Evolutionary conservation across 129 eudicot genomes (phyloP), one percentile per base, ranked within the genome.

Genomic region (Solidago caesia): DNA sequence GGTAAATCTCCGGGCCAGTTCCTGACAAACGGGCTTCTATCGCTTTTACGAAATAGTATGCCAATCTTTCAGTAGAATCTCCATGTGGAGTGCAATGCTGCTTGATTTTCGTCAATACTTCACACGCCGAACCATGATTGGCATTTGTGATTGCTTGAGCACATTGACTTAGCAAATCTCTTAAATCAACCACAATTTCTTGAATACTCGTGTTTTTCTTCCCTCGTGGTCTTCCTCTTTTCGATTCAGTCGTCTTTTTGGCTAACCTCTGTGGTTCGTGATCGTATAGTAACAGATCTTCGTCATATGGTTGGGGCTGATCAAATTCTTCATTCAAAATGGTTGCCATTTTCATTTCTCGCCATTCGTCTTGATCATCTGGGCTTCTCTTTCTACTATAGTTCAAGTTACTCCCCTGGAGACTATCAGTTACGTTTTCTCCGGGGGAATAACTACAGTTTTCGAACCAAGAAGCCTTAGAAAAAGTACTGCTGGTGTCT

Each of bases 21-120:
- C 95, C 95, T 0, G 81, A 79, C 64, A 88, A 44, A 27, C 88
- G 91, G 5, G 95, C 92, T 73, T 91, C 89, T 0, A 91, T 79
- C 6, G 89, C 95, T 8, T 75, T 74, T 6, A 85, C 89, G 13
- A 88, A 80, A 57, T 75, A 84, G 75, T 84, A 72, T 2, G 91
- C 95, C 70, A 91, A 44, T 63, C 95, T 78, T 69, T 91, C 84
- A 0, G 76, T 72, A 3, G 84, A 77, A 81, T 86, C 91, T 8
- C 97, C 97, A 39, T 63, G 7, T 10, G 85, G 95, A 5, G 81
- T 72, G 56, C 87, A 86, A 56, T 88, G 86, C 49, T 84, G 84
- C 73, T 80, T 79, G 57, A 91, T 86, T 67, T 60, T 65, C 48
- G 73, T 82, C 42, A 91, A 27, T 8, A 77, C 11, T 5, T 76